Conservation (phyloP, 2,329 filamentous ascomycete species). For the Venturia carpophila region DNA sequence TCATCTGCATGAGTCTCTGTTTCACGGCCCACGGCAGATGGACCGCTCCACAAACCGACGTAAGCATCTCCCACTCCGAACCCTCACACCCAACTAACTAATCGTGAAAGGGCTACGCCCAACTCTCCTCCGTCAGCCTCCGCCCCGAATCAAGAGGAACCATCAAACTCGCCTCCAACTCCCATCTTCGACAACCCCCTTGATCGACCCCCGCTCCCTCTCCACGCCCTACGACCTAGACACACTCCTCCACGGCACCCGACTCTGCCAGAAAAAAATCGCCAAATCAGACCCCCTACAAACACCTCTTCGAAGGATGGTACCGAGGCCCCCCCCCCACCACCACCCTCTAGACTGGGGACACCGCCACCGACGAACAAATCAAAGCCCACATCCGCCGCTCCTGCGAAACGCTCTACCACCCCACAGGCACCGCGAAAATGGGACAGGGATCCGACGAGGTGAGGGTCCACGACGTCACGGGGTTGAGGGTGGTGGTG, state of each 20-base stretch:
- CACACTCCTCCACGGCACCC: slow-evolving; percentile 6
- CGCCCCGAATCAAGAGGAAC: slow-evolving; percentile 41
- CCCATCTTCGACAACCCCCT: slow-evolving; percentile 46
- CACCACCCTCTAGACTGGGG: slow-evolving; percentile 14
- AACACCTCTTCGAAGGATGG: slow-evolving; percentile 13
- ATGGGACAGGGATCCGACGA: slow-evolving; percentile 27
- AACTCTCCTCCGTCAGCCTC: neutral
- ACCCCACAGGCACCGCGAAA: slow-evolving; percentile 29
- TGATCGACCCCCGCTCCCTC: slow-evolving; percentile 39
- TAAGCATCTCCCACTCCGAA: neutral
- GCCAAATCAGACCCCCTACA: slow-evolving; percentile 11
- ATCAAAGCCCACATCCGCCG: slow-evolving; percentile 13
- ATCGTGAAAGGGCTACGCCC: neutral
- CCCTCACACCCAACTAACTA: neutral
- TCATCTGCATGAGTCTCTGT: slow-evolving; percentile 15
- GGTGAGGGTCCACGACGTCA: slow-evolving; percentile 29
- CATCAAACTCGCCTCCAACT: slow-evolving; percentile 45
- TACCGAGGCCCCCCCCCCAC: slow-evolving; percentile 7
- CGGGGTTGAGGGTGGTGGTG: slow-evolving; percentile 31
- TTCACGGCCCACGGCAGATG: neutral
- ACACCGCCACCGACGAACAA: slow-evolving; percentile 13
- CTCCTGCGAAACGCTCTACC: slow-evolving; percentile 22
- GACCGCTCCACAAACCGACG: slow-evolving; percentile 12
- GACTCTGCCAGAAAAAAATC: slow-evolving; percentile 8
- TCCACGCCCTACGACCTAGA: slow-evolving; percentile 14